Percentiles rank a stretch among this genome's conserved stretches.
These are phyloP conservation scores for Linnemannia zychae DNA, from an alignment of 192 early-diverging fungal species.

Conservation along the genomic window DNA sequence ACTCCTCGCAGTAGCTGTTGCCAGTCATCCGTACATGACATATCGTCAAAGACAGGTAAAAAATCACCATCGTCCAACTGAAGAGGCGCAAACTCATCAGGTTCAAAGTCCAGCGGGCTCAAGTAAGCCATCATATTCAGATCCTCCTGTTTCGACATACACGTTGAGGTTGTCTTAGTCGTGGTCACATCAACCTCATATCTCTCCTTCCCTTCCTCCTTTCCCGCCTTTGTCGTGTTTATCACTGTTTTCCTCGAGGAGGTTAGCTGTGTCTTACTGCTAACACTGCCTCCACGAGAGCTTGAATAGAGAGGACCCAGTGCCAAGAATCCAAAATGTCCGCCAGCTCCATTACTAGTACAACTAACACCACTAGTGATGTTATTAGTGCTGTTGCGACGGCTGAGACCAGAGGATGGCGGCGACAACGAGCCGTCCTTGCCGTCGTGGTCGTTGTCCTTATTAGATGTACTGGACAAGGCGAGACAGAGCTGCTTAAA, in stretches of 20 bases:
- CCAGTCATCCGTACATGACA: neutral
- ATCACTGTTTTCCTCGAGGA: no score
- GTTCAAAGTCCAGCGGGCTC: neutral
- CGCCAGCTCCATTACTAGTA: neutral
- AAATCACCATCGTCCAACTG: neutral
- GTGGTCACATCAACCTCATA: neutral
- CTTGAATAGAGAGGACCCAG: neutral
- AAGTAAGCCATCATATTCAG: neutral
- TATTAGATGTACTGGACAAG: neutral
- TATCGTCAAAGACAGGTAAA: neutral
- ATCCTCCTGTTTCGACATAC: neutral
- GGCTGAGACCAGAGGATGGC: neutral
- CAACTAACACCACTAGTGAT: neutral
- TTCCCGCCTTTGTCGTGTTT: neutral
- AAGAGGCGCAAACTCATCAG: neutral
- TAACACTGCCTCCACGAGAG: no score
- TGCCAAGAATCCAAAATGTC: neutral
- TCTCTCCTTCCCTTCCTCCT: neutral
- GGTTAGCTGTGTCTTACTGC: neutral
- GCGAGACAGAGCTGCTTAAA: neutral
- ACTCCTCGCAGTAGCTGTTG: neutral
- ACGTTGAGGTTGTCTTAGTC: no score
- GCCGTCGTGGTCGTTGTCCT: neutral
- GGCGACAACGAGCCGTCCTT: neutral
- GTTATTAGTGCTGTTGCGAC: neutral